These are phyloP conservation scores for Hymenoscyphus fraxineus DNA, from an alignment of 2,329 filamentous ascomycete species.

Conservation along the genomic window DNA sequence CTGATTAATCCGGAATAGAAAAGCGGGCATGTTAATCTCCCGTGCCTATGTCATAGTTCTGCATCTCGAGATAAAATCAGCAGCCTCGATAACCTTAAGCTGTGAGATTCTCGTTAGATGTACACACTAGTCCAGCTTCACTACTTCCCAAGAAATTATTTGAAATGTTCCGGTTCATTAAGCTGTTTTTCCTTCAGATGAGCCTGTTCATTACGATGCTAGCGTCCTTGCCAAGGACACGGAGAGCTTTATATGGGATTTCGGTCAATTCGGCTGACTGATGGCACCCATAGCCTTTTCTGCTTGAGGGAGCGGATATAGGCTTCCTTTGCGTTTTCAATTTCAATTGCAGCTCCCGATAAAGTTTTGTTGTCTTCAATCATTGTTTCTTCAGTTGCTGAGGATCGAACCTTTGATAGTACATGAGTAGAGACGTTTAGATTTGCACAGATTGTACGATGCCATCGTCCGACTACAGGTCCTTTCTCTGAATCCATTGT, in stretches of 20 bases:
- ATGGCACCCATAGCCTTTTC: neutral
- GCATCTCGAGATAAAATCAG: neutral
- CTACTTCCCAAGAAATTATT: neutral
- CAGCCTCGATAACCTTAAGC: neutral
- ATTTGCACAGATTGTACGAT: neutral
- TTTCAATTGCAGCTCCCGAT: neutral
- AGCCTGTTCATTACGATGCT: no score
- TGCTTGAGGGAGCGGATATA: no score
- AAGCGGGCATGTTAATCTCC: neutral
- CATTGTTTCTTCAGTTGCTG: no score
- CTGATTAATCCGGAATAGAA: neutral
- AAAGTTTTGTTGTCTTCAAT: neutral
- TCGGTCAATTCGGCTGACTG: neutral
- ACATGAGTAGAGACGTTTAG: neutral
- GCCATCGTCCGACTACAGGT: no score
- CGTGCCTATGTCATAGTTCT: neutral
- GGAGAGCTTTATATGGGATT: neutral
- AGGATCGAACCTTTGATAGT: neutral
- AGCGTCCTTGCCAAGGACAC: no score
- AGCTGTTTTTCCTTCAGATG: neutral
- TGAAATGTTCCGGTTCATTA: neutral
- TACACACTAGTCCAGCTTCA: neutral
- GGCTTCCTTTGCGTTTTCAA: neutral
- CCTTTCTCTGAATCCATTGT: no score
- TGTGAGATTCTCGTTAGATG: neutral